A percentile compares a stretch with the other conserved stretches of the same genome.
These are phyloP conservation scores for Discostella stelligeroides DNA, from an alignment of 108 stramenopile genomes.

Conservation along the genomic window DNA sequence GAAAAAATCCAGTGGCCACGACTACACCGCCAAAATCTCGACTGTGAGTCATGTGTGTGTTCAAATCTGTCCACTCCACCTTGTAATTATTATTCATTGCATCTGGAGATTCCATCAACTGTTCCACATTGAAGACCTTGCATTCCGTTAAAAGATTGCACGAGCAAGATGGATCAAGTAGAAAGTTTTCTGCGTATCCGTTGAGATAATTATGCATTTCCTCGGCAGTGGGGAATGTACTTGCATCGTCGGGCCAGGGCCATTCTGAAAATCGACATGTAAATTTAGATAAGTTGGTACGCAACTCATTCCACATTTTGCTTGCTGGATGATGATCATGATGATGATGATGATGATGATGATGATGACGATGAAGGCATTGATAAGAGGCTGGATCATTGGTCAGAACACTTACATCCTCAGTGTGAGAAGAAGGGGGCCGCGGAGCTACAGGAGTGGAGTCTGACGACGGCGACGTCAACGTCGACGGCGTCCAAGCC, in stretches of 20 bases:
- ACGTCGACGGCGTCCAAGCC: constrained; percentile 42
- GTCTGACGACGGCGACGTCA: not conserved
- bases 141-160: constrained; percentile 54
- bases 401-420: not conserved
- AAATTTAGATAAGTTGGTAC: constrained; percentile 70
- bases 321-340: constrained; percentile 31
- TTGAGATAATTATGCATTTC: constrained; percentile 67
- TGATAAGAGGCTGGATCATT: not conserved
- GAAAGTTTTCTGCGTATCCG: constrained; percentile 53
- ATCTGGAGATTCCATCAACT: constrained; percentile 12
- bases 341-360: constrained; percentile 17
- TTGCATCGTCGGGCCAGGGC: constrained; percentile 64
- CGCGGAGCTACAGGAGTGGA: not conserved
- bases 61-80: constrained; percentile 62
- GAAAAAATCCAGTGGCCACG: constrained; percentile 70
- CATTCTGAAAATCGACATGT: constrained; percentile 71
- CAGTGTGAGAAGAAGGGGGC: not conserved
- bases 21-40: constrained; percentile 69
- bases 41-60: constrained; percentile 34
- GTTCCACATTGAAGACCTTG: constrained; percentile 55
- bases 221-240: constrained; percentile 57
- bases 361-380: constrained; percentile 2
- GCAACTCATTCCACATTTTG: constrained; percentile 71
- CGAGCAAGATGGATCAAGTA: constrained; percentile 15
- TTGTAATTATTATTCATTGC: constrained; percentile 36